Percentiles rank a stretch among this genome's conserved stretches.
Conservation (phyloP, 2,329 filamentous ascomycete genomes). For the Botryotinia narcissicola region DNA sequence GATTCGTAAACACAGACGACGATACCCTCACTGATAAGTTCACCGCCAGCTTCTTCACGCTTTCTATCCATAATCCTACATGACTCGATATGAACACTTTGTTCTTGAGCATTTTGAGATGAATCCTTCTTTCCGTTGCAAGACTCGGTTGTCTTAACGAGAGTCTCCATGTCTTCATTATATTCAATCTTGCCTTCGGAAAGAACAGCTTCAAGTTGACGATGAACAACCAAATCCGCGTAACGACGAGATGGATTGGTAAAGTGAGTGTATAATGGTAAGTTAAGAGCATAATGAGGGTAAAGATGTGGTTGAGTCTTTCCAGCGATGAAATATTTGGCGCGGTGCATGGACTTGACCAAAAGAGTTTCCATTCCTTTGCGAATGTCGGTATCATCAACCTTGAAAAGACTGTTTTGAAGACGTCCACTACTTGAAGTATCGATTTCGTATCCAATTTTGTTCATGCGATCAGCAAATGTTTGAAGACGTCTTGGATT, state of each 20-base stretch:
- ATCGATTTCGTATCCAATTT: slow-evolving; percentile 87
- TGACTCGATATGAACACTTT: slow-evolving; percentile 97
- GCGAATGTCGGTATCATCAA: slow-evolving; percentile 82
- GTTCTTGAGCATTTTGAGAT: slow-evolving; percentile 93
- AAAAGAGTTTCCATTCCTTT: slow-evolving; percentile 98
- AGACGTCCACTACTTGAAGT: slow-evolving; percentile 83
- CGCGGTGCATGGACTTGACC: slow-evolving; percentile 92
- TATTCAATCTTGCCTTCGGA: slow-evolving; percentile 82
- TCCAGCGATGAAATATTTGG: slow-evolving; percentile 88
- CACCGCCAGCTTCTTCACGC: slow-evolving; percentile 79
- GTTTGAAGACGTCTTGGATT: slow-evolving; percentile 86
- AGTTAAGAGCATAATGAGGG: slow-evolving; percentile 87
- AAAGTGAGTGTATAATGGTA: slow-evolving; percentile 95
- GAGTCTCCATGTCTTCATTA: slow-evolving; percentile 79
- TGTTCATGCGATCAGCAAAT: slow-evolving; percentile 89
- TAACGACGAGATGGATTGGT: slow-evolving; percentile 94
- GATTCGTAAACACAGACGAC: slow-evolving; percentile 98
- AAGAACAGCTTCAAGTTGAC: slow-evolving; percentile 84
- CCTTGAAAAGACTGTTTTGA: slow-evolving; percentile 92
- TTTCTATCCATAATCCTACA: slow-evolving; percentile 95
- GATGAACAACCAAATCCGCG: slow-evolving; percentile 91
- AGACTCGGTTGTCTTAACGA: slow-evolving; percentile 89
- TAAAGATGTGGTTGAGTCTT: slow-evolving; percentile 75
- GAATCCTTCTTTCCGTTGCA: slow-evolving; percentile 99
- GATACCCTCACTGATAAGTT: slow-evolving; percentile 92